Evolutionary conservation across 805 yeast genomes (phyloP).

Genomic region (Wickerhamomyces rabaulensis): DNA sequence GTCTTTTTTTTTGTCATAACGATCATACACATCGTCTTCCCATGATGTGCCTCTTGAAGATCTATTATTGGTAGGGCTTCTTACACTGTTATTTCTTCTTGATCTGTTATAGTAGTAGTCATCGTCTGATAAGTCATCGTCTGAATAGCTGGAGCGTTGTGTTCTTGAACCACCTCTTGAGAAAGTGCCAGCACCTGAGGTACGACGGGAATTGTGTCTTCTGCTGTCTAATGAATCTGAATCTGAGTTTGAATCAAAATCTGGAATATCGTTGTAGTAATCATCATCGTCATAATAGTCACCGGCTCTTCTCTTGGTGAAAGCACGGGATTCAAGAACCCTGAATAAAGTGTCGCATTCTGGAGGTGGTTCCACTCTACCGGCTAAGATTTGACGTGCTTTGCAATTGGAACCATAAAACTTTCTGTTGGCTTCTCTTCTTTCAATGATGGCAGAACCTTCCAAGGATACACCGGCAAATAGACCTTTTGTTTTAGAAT

Average conservation of each 20-base stretch:
- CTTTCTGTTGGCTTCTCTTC: slow-evolving; percentile 95
- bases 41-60: slow-evolving; percentile 44
- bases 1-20: slow-evolving; percentile 27
- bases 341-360: slow-evolving; percentile 84
- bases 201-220: slow-evolving; percentile 6
- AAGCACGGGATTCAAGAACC: slow-evolving; percentile 80
- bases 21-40: slow-evolving; percentile 86
- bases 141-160: slow-evolving; percentile 23
- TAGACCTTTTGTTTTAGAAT: slow-evolving; percentile 93
- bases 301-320: slow-evolving; percentile 47
- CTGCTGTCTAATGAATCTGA: slow-evolving; percentile 26
- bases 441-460: slow-evolving; percentile 93
- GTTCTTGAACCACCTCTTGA: slow-evolving; percentile 14
- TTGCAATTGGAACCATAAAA: slow-evolving; percentile 87
- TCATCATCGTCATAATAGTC: slow-evolving; percentile 50
- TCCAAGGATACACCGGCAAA: slow-evolving; percentile 97
- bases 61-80: slow-evolving; percentile 6
- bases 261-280: slow-evolving; percentile 61
- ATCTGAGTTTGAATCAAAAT: slow-evolving; percentile 18
- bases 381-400: slow-evolving; percentile 78
- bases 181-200: background rate
- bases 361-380: slow-evolving; percentile 90
- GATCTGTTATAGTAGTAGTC: slow-evolving; percentile 31
- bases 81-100: slow-evolving; percentile 18
- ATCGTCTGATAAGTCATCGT: slow-evolving; percentile 32